These are phyloP conservation scores for Cladosporium colombiae DNA, from an alignment of 2,329 filamentous ascomycete species.

Conservation along the genomic window DNA sequence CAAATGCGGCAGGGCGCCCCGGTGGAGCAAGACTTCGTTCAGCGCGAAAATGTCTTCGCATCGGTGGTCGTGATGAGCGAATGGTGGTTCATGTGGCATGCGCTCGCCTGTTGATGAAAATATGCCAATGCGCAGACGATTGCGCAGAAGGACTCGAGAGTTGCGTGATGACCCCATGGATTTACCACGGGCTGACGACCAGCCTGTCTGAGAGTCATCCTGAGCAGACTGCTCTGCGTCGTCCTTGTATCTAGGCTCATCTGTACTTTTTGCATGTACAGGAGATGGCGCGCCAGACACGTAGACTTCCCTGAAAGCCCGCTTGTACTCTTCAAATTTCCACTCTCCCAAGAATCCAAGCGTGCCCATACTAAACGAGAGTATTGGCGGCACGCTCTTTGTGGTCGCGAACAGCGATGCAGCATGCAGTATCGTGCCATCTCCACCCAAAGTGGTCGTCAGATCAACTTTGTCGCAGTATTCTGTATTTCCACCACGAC, in stretches of 20 bases:
- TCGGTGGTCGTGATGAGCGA: constrained; percentile 34
- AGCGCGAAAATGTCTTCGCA: constrained; percentile 67
- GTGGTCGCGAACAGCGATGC: constrained; percentile 84
- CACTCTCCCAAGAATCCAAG: constrained; percentile 94
- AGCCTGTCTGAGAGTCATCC: constrained; percentile 49
- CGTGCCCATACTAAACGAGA: constrained; percentile 96
- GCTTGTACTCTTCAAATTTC: constrained; percentile 91
- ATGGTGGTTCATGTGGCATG: constrained; percentile 38
- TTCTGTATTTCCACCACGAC: constrained; percentile 25
- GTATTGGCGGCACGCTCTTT: constrained; percentile 78
- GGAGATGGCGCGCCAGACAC: constrained; percentile 65
- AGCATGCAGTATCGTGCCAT: constrained; percentile 85
- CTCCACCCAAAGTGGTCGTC: constrained; percentile 86
- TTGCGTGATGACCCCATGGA: constrained; percentile 73
- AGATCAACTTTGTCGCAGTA: constrained; percentile 83
- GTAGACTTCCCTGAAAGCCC: constrained; percentile 88
- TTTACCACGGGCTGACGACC: constrained; percentile 76
- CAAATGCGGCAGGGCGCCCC: constrained; percentile 85
- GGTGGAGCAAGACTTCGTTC: constrained; percentile 93
- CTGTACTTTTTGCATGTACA: constrained; percentile 25
- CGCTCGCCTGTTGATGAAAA: constrained; percentile 68
- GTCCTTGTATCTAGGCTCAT: constrained; percentile 25
- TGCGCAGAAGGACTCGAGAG: constrained; percentile 81
- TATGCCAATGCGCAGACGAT: constrained; percentile 82
- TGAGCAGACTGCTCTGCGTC: constrained; percentile 21